Evolutionary conservation across 345 rosid genomes (phyloP).

Genomic region (Euclidium syriacum): DNA sequence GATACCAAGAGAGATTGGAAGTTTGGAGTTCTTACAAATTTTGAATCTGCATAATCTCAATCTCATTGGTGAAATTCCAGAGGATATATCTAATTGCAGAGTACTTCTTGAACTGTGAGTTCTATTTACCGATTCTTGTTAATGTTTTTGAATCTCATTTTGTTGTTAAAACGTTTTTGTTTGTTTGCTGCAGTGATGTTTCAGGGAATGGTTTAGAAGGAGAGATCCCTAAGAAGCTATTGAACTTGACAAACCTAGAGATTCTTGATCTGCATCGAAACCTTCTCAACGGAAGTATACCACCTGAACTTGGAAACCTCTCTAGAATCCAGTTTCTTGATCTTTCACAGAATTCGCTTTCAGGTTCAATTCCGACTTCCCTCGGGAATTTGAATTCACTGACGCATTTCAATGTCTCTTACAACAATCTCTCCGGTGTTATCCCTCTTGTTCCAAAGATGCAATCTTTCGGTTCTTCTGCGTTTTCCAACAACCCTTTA

Average conservation of each 20-base stretch:
- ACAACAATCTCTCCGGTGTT: slow-evolving; percentile 68
- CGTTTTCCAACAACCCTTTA: slow-evolving; percentile 63
- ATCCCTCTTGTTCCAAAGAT: slow-evolving; percentile 49
- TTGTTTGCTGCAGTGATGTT: slow-evolving; percentile 64
- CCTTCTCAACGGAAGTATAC: slow-evolving; percentile 68
- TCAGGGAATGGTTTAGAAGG: slow-evolving; percentile 75
- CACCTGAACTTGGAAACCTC: slow-evolving; percentile 57
- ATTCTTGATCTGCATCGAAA: slow-evolving; percentile 71
- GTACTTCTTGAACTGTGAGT: slow-evolving; percentile 88
- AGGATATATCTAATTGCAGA: slow-evolving; percentile 59
- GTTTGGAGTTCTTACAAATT: slow-evolving; percentile 59
- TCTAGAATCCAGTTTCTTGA: slow-evolving; percentile 56
- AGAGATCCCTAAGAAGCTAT: slow-evolving; percentile 51
- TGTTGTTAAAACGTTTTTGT: slow-evolving; percentile 44
- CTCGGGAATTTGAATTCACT: slow-evolving; percentile 51
- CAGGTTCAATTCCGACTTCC: slow-evolving; percentile 67
- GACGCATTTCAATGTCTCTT: slow-evolving; percentile 60
- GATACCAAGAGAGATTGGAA: slow-evolving; percentile 55
- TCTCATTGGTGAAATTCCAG: slow-evolving; percentile 61
- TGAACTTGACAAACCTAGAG: slow-evolving; percentile 65
- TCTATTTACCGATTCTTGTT: slow-evolving; percentile 1
- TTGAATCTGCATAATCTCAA: slow-evolving; percentile 79
- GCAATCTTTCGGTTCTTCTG: slow-evolving; percentile 58
- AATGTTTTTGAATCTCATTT: slow-evolving; percentile 6
- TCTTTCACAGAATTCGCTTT: slow-evolving; percentile 63